Base-by-base conservation (phyloP, 2,329 filamentous ascomycete species). In the Neonectria ditissima region DNA sequence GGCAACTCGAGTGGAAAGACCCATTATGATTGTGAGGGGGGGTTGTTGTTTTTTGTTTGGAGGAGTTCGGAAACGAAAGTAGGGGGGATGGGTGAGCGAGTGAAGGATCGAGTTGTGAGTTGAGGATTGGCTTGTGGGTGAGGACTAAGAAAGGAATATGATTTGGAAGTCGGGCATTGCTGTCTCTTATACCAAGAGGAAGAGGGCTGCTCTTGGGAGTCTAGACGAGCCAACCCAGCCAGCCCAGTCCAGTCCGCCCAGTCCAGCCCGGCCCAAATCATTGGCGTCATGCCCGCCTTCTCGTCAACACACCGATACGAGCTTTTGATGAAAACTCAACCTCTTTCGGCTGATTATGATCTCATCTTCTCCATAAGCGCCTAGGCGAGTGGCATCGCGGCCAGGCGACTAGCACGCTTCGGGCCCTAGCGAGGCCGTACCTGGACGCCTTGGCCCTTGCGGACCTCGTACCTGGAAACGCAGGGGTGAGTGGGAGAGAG, bases 1-100 rank as follows among this genome's bases (percentile, higher is more conserved):
- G 52, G 68, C 57, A 30, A 68, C 62, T 26, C 65, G 62, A 64
- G 69, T 56, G 26, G 16, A 20, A 4, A 50, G 6, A 50, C 68
- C 68, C 68, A 69, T 69, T 59, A 24, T 64, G 37, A 62, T 52
- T 32, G 26, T 48, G 45, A 13, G 7, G 6, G 7, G 6, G 54
- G 68, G 14, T 39, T n/a, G 44, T 47, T 45, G 43, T 14, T 47
- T 45, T 20, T 14, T 16, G 43, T 45, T 14, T 45, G 43, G 43
- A 28, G 44, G 24, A 14, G 22, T 10, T 47, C 22, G 44, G 20
- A 20, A 16, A n/a, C 22, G 14, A 26, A n/a, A n/a, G n/a, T n/a
- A n/a, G n/a, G n/a, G 34, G 34, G 5, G 34, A 16, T 37, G 34
- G 34, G n/a, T n/a, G 14, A 10, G 44, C 9, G 44, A 28, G 7